These are phyloP conservation scores for Solidago caesia DNA, from an alignment of 129 eudicot genomes.

Conservation along the genomic window DNA sequence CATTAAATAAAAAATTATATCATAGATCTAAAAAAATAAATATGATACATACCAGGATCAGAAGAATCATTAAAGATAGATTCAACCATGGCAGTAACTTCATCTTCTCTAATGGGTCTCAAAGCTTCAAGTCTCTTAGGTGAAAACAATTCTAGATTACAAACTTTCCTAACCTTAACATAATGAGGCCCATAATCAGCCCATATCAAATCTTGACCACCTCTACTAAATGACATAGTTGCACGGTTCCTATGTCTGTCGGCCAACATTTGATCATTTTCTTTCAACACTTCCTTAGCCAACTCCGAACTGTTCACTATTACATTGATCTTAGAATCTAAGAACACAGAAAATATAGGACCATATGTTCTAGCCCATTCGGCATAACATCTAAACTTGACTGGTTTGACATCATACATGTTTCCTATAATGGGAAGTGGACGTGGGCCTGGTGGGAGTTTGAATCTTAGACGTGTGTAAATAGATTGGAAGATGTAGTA, in stretches of 20 bases:
- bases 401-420: constrained; percentile 72
- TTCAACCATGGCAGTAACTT: constrained; percentile 87
- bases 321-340: constrained; percentile 68
- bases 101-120: constrained; percentile 89
- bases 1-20: neutral
- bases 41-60: constrained; percentile 44
- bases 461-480: constrained; percentile 51
- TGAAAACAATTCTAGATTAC: constrained; percentile 77
- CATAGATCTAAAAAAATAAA: neutral
- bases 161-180: constrained; percentile 83
- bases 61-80: constrained; percentile 52
- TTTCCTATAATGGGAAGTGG: constrained; percentile 82
- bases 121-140: constrained; percentile 76
- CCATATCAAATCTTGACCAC: constrained; percentile 88
- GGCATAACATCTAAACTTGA: constrained; percentile 71
- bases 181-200: constrained; percentile 96
- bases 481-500: constrained; percentile 39
- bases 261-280: constrained; percentile 80
- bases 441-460: constrained; percentile 90
- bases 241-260: constrained; percentile 66
- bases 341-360: constrained; percentile 65
- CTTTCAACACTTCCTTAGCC: constrained; percentile 81
- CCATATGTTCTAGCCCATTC: constrained; percentile 76
- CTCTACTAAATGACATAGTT: constrained; percentile 59
- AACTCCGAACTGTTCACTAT: constrained; percentile 60